Conservation (phyloP, 495 filamentous ascomycete species). For the Viridothelium virens region DNA sequence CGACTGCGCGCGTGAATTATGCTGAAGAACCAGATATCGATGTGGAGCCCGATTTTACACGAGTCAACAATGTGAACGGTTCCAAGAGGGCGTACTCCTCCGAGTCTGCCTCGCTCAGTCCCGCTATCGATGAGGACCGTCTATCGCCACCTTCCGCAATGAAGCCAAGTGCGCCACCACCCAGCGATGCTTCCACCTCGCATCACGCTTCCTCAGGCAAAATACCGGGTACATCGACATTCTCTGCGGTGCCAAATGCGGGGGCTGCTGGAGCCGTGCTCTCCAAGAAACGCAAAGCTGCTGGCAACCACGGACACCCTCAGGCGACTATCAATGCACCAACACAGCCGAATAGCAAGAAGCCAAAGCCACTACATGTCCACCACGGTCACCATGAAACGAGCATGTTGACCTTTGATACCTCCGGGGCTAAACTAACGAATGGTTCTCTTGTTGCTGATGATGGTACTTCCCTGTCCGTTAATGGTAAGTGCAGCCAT, state of each 20-base stretch:
- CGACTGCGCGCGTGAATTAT: slow-evolving; percentile 77
- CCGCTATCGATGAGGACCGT: slow-evolving; percentile 18
- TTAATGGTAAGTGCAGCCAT: slow-evolving; percentile 68
- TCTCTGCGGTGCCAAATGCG: slow-evolving; percentile 44
- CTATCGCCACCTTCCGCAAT: slow-evolving; percentile 15
- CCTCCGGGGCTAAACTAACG: slow-evolving; percentile 56
- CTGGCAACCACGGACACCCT: slow-evolving; percentile 21
- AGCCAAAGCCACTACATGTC: slow-evolving; percentile 8
- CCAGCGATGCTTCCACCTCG: slow-evolving; percentile 52
- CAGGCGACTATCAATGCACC: not conserved
- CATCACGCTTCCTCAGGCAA: slow-evolving; percentile 49
- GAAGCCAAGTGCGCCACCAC: slow-evolving; percentile 18
- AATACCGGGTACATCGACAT: slow-evolving; percentile 59
- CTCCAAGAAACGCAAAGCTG: slow-evolving; percentile 74
- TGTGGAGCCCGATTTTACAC: slow-evolving; percentile 47
- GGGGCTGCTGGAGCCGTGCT: slow-evolving; percentile 32
- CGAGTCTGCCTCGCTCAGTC: slow-evolving; percentile 16
- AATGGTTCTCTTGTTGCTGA: slow-evolving; percentile 79
- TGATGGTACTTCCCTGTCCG: slow-evolving; percentile 72
- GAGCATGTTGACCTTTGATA: slow-evolving; percentile 85
- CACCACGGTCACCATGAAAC: slow-evolving; percentile 35
- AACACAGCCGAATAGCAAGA: slow-evolving; percentile 12
- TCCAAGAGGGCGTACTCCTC: slow-evolving; percentile 23
- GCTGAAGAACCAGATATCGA: slow-evolving; percentile 94
- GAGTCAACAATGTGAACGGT: slow-evolving; percentile 21